phyloP scores from a whole-genome alignment of 2,329 filamentous ascomycete genomes.

The Penicillium sp. region DNA sequence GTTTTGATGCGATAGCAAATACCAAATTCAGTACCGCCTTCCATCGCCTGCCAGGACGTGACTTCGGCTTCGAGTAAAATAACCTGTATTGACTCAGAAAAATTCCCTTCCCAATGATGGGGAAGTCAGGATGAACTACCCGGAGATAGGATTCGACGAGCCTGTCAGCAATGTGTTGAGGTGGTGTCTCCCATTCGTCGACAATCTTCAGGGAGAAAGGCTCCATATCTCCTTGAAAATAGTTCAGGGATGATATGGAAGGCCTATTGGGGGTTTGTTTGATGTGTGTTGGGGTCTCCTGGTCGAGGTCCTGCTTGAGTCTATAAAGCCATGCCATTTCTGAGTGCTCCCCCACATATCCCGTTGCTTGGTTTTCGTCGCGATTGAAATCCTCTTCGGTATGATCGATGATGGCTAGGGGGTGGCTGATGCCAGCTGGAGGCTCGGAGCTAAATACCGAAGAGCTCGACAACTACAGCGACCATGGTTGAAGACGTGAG shows the following conservation, averaged over 20 bases:
- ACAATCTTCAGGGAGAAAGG: slow-evolving; percentile 35
- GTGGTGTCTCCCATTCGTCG: slow-evolving; percentile 39
- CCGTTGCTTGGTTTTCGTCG: slow-evolving; percentile 39
- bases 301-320: slow-evolving; percentile 38
- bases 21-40: slow-evolving; percentile 46
- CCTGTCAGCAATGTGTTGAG: slow-evolving; percentile 37
- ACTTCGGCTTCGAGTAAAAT: slow-evolving; percentile 32
- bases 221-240: slow-evolving; percentile 42
- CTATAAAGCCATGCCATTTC: slow-evolving; percentile 47
- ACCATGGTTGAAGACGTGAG: not conserved
- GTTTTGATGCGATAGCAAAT: slow-evolving; percentile 44
- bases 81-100: slow-evolving; percentile 42
- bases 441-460: slow-evolving; percentile 6
- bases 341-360: slow-evolving; percentile 48
- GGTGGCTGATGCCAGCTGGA: slow-evolving; percentile 23
- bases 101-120: slow-evolving; percentile 41
- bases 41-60: slow-evolving; percentile 42
- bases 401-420: slow-evolving; percentile 40
- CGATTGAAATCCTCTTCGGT: slow-evolving; percentile 47
- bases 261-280: slow-evolving; percentile 23
- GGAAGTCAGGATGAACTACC: slow-evolving; percentile 43
- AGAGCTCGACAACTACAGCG: not conserved
- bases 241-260: slow-evolving; percentile 36
- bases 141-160: slow-evolving; percentile 44
- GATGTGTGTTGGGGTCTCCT: slow-evolving; percentile 17